Evolutionary conservation across 257 asterid genomes (phyloP).

Genomic region (Lycium barbarum): DNA sequence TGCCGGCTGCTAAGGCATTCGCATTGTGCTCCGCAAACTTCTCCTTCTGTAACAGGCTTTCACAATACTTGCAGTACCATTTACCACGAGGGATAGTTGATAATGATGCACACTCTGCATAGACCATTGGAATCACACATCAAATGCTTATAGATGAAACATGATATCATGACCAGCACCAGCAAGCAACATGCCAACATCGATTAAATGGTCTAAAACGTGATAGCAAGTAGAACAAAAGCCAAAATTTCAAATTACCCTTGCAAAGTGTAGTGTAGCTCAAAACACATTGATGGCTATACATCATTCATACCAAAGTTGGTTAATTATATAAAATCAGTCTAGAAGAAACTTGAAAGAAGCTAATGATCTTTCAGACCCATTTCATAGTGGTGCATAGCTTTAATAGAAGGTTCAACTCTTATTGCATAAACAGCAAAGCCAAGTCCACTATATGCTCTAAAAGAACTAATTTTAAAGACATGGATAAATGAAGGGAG

Average conservation of each 20-base stretch:
- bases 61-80: slow-evolving; percentile 98
- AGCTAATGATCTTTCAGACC: background rate
- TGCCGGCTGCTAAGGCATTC: slow-evolving; percentile 95
- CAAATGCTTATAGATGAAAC: slow-evolving; percentile 27
- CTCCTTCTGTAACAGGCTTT: slow-evolving; percentile 88
- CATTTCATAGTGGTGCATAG: slow-evolving; percentile 20
- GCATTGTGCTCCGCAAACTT: slow-evolving; percentile 72
- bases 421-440: background rate
- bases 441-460: slow-evolving; percentile 18
- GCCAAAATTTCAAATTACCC: background rate
- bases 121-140: slow-evolving; percentile 32
- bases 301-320: background rate
- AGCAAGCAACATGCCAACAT: slow-evolving; percentile 1
- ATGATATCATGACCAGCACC: slow-evolving; percentile 10
- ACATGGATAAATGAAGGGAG: background rate
- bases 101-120: slow-evolving; percentile 91
- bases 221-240: background rate
- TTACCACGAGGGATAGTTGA: slow-evolving; percentile 80
- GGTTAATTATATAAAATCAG: background rate
- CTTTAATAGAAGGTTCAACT: slow-evolving; percentile 2
- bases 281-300: background rate
- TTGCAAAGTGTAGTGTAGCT: background rate
- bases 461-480: background rate
- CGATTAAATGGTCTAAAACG: slow-evolving; percentile 14
- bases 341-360: slow-evolving; percentile 3